Evolutionary conservation across 257 asterid genomes (phyloP), one percentile per base, ranked within the genome.

Genomic region (Petrea volubilis): DNA sequence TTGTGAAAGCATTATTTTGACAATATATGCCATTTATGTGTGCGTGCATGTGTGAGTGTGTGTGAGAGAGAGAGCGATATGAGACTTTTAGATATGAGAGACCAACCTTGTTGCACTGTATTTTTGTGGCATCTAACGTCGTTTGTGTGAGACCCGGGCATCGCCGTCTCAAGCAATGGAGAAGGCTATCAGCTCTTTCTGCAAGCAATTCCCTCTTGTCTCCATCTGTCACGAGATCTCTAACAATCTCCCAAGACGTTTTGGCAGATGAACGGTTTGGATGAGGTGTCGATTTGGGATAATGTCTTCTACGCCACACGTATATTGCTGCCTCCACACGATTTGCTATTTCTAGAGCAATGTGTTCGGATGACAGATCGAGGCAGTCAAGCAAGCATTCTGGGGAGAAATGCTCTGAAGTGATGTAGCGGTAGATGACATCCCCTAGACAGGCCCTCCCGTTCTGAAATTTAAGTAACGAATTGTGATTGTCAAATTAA

Each of bases 21-120:
- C n/a, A n/a, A n/a, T n/a, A n/a, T n/a, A n/a, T n/a, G n/a, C n/a
- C n/a, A n/a, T n/a, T n/a, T n/a, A n/a, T n/a, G n/a, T n/a, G n/a
- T n/a, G n/a, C n/a, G n/a, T n/a, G n/a, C n/a, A n/a, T n/a, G n/a
- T n/a, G n/a, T n/a, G n/a, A n/a, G n/a, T n/a, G n/a, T n/a, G n/a
- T n/a, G n/a, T n/a, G n/a, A n/a, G n/a, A n/a, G n/a, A n/a, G n/a
- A n/a, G n/a, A n/a, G n/a, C n/a, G n/a, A n/a, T n/a, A n/a, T n/a
- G n/a, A n/a, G n/a, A n/a, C n/a, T n/a, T n/a, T n/a, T n/a, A n/a
- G n/a, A n/a, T n/a, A n/a, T n/a, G n/a, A n/a, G n/a, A n/a, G n/a
- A n/a, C 25, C 3, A 49, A 93, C 98, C 98, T 93, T 93, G 83
- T 93, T 93, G 94, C 83, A 86, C 10, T 84, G 98, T 49, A 93